These are phyloP conservation scores for Leptoxyphium fumago DNA, from an alignment of 2,329 filamentous ascomycete genomes.

Conservation along the genomic window DNA sequence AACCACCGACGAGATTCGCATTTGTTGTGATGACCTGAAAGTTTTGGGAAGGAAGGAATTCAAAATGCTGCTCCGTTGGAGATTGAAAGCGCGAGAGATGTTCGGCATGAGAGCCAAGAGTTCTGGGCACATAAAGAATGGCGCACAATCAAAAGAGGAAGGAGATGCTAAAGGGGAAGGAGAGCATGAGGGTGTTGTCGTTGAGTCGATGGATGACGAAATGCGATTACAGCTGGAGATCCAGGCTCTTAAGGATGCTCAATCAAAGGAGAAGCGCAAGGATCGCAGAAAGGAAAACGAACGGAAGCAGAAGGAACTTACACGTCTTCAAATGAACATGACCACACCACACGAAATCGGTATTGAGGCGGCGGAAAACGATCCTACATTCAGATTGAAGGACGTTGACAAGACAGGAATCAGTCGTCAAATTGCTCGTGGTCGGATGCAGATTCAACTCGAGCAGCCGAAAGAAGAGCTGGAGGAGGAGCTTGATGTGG, in stretches of 20 bases:
- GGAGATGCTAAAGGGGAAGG: slow-evolving; percentile 22
- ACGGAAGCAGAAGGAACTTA: slow-evolving; percentile 80
- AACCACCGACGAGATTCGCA: slow-evolving; percentile 67
- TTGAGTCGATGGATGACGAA: slow-evolving; percentile 90
- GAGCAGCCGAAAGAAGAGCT: slow-evolving; percentile 36
- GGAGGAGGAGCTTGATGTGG: slow-evolving; percentile 40
- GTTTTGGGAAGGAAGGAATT: slow-evolving; percentile 91
- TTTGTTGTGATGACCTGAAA: slow-evolving; percentile 70
- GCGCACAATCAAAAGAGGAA: background rate
- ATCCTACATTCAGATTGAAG: slow-evolving; percentile 77
- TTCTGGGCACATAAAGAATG: slow-evolving; percentile 26
- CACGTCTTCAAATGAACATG: slow-evolving; percentile 98
- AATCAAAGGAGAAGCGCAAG: slow-evolving; percentile 62
- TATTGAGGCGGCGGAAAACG: slow-evolving; percentile 54
- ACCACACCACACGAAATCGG: slow-evolving; percentile 89
- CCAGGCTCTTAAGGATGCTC: slow-evolving; percentile 65
- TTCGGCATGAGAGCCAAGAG: slow-evolving; percentile 79
- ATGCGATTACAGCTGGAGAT: slow-evolving; percentile 79
- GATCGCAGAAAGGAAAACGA: slow-evolving; percentile 82
- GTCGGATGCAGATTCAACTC: slow-evolving; percentile 59
- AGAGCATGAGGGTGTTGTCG: slow-evolving; percentile 55
- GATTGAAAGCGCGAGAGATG: slow-evolving; percentile 73
- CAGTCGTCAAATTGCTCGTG: slow-evolving; percentile 50
- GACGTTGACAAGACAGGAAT: slow-evolving; percentile 62
- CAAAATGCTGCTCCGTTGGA: slow-evolving; percentile 76